Percentiles rank a stretch among this genome's conserved stretches.
phyloP scores from a whole-genome alignment of 2,329 filamentous ascomycete genomes.

The Talaromyces sp. region DNA sequence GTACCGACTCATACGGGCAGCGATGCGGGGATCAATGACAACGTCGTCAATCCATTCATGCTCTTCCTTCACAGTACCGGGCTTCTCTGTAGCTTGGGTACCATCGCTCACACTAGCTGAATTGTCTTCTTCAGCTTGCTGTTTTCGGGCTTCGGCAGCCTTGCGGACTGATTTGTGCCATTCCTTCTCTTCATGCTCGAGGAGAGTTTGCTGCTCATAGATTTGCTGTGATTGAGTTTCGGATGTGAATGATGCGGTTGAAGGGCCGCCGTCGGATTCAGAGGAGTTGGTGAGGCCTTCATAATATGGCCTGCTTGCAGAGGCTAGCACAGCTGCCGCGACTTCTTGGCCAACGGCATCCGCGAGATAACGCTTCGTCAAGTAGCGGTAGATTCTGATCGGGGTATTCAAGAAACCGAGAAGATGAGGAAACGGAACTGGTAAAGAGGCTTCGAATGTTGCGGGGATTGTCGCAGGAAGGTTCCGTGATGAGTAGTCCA shows the following conservation, averaged over 20 bases:
- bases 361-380: conserved; percentile 77
- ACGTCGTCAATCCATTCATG: conserved; percentile 73
- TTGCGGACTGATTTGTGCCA: conserved; percentile 81
- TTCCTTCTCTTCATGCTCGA: conserved; percentile 70
- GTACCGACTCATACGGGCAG: conserved; percentile 75
- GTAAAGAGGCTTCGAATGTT: conserved; percentile 68
- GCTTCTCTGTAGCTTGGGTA: background rate
- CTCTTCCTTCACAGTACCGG: conserved; percentile 44
- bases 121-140: background rate
- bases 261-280: background rate
- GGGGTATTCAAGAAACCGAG: conserved; percentile 91
- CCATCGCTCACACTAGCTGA: conserved; percentile 28
- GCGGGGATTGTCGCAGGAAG: conserved; percentile 65
- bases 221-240: conserved; percentile 26
- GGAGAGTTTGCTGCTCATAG: conserved; percentile 63
- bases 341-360: conserved; percentile 85
- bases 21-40: conserved; percentile 72
- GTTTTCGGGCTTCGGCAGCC: conserved; percentile 25
- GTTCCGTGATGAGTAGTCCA: conserved; percentile 65
- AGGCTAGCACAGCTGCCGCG: conserved; percentile 71
- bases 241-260: background rate
- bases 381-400: conserved; percentile 78
- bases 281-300: conserved; percentile 26
- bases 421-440: conserved; percentile 80
- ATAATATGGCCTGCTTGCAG: conserved; percentile 40